Conservation (phyloP, 2,329 filamentous ascomycete genomes). For the Aspergillus sp. region DNA sequence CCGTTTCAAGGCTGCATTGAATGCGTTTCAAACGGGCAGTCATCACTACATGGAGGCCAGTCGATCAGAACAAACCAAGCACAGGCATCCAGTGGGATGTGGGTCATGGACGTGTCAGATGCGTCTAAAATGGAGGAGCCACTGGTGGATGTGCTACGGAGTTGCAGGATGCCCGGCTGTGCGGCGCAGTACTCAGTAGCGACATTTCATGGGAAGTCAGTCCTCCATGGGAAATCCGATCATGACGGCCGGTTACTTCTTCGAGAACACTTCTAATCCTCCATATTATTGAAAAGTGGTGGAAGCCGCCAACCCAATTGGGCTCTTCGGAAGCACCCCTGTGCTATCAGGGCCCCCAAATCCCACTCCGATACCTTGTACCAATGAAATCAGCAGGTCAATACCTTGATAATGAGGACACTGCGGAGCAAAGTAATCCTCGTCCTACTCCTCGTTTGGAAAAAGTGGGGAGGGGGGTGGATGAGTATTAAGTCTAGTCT, state of each 20-base stretch:
- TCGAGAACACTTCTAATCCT: background rate
- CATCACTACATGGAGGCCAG: background rate
- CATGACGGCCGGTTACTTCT: background rate
- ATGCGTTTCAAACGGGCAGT: conserved; percentile 6
- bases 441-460: background rate
- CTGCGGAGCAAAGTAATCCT: background rate
- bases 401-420: background rate
- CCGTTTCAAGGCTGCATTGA: conserved; percentile 13
- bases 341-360: background rate
- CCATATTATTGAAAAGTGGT: background rate
- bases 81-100: conserved; percentile 8
- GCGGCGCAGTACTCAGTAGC: background rate
- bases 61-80: background rate
- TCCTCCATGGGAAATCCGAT: background rate
- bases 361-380: background rate
- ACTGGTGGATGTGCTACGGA: conserved; percentile 6
- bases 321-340: background rate
- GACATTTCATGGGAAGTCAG: background rate
- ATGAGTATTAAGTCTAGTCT: background rate
- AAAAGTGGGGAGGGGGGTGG: background rate
- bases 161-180: background rate
- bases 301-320: background rate
- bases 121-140: conserved; percentile 2
- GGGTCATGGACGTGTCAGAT: conserved; percentile 26
- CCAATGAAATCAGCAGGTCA: background rate